A percentile compares a stretch with the other conserved stretches of the same genome.
phyloP scores from a whole-genome alignment of 1,284 basidiomycete species.

The Ustilago cynodontis region DNA sequence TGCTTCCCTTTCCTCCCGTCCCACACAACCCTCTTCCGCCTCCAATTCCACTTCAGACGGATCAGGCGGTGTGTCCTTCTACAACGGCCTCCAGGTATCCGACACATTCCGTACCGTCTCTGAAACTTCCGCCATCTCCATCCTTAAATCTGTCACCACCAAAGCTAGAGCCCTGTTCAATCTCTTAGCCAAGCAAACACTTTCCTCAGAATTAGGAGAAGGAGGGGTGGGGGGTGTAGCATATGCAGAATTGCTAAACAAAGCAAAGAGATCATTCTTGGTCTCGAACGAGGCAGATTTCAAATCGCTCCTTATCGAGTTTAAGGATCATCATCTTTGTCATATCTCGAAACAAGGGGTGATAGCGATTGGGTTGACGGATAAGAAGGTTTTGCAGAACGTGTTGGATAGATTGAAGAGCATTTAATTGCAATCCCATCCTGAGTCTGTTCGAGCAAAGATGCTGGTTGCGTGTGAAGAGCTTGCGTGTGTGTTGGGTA shows the following conservation, averaged over 20 bases:
- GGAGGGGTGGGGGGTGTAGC: conserved; percentile 15
- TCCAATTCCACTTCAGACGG: neutral
- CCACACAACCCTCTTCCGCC: neutral
- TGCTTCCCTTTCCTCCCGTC: neutral
- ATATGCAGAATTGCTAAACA: conserved; percentile 44
- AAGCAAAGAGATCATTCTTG: conserved; percentile 50
- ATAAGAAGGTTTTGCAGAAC: conserved; percentile 13
- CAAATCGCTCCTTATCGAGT: conserved; percentile 56
- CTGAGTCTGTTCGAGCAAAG: neutral
- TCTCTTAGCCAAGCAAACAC: conserved; percentile 38
- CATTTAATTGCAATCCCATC: conserved; percentile 13
- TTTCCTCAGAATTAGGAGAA: neutral
- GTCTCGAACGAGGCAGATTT: conserved; percentile 52
- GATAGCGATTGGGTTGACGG: conserved; percentile 32
- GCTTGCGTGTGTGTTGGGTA: conserved; percentile 10
- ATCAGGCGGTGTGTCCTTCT: conserved; percentile 18
- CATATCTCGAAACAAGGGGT: conserved; percentile 31
- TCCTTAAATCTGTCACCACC: conserved; percentile 56
- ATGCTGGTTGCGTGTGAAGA: neutral
- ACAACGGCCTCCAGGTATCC: conserved; percentile 37
- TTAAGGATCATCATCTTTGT: conserved; percentile 55
- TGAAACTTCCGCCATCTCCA: conserved; percentile 51
- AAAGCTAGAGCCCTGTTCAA: conserved; percentile 59
- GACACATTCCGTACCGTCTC: conserved; percentile 37
- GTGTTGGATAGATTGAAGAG: conserved; percentile 42